Evolutionary conservation across 2,329 filamentous ascomycete genomes (phyloP), one percentile per base, ranked within the genome.

Genomic region (Penicillium oxalicum): DNA sequence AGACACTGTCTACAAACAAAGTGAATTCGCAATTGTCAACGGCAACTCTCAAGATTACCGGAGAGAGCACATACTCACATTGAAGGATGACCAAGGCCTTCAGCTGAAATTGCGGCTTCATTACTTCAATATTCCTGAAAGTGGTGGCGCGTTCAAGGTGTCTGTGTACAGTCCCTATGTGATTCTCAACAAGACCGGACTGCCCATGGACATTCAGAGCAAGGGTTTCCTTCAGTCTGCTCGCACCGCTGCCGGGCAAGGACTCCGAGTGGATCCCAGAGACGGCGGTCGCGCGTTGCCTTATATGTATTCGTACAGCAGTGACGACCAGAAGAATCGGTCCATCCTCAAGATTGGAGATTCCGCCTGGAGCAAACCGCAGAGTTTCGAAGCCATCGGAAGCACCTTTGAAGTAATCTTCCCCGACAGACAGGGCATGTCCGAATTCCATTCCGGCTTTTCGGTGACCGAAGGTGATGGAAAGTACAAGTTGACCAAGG

Each of bases 21-120:
- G 93, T 71, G 93, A 98, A 54, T 98, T 97, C 71, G 86, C 91
- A 25, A 95, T 98, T 61, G 91, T 98, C 74, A 98, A 98, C 64
- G 85, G 91, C 2, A 91, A 87, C 47, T 82, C 83, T 49, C 84
- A 88, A 44, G 91, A 96, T 62, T 97, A 95, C 74, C 82, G 84
- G 45, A 86, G 87, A 59, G 93, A 98, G 68, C 81, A 84, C 53
- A 82, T 77, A 1, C 69, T 98, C 4, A 77, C 86, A 9, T 84
- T 94, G 61, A 95, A 91, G 63, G 93, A 98, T 63, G 83, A 87
- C 8, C 83, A 88, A 54, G 88, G 88, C 27, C 77, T 94, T 35
- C 78, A 87, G 3, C 71, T 98, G 49, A 83, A 87, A 52, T 78
- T 98, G 38, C 88, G 84, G 59, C 78, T 98, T 51, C 91, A 98